Evolutionary conservation across 345 rosid species (phyloP).

Genomic region (Populus alba): DNA sequence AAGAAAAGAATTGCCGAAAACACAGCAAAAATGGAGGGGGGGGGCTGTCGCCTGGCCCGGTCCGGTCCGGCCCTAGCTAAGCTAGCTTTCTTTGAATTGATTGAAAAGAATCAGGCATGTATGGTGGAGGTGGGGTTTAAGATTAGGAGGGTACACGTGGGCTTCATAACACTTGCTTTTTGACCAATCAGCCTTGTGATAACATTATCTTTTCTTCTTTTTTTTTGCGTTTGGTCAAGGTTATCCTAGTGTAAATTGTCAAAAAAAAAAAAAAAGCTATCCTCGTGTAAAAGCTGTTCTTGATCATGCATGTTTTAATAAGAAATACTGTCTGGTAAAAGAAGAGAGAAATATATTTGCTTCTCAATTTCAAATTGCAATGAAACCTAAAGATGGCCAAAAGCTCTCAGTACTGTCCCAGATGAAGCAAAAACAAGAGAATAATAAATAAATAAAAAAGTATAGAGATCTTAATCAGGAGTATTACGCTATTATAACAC

Average conservation of each 20-base stretch:
- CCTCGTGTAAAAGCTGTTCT: neutral
- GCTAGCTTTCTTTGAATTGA: neutral
- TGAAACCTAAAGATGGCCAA: neutral
- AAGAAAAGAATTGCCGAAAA: neutral
- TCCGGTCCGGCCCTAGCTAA: neutral
- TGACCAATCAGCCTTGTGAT: neutral
- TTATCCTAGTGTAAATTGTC: neutral
- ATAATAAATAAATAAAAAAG: too few species aligned
- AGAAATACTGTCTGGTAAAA: neutral
- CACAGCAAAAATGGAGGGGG: too few species aligned
- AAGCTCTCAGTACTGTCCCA: neutral
- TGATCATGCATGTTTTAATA: neutral
- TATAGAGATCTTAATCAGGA: neutral
- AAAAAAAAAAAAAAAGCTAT: neutral
- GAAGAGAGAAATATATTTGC: neutral
- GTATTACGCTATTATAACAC: neutral
- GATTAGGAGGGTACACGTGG: conserved; percentile 42
- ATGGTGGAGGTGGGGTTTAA: conserved; percentile 28
- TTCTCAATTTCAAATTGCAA: neutral
- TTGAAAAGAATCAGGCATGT: conserved; percentile 4
- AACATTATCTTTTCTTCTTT: neutral
- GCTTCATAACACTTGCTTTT: conserved; percentile 29
- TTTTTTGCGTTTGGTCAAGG: neutral
- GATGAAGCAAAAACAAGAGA: neutral
- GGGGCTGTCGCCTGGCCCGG: neutral